phyloP scores from a whole-genome alignment of 129 eudicot genomes.

The Tagetes patula region DNA sequence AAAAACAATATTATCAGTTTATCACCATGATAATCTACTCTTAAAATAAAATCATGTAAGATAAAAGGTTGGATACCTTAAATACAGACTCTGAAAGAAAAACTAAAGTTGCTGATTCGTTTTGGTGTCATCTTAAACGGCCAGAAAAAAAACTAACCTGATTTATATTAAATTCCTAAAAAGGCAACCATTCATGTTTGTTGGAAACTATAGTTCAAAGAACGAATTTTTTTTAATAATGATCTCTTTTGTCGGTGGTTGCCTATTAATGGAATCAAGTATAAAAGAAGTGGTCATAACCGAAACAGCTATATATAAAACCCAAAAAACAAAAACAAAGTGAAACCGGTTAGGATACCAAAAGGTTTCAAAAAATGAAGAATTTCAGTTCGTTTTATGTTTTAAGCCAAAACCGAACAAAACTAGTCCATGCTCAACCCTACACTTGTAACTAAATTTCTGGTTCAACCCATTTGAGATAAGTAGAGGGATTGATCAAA shows the following conservation, averaged over 20 bases:
- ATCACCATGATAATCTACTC: not conserved
- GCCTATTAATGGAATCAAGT: not conserved
- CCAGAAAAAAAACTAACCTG: not conserved
- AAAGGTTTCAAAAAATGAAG: not conserved
- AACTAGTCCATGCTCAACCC: slow-evolving; percentile 1
- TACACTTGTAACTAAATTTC: not conserved
- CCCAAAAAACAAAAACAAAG: not conserved
- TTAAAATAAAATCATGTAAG: not conserved
- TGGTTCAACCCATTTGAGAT: not conserved
- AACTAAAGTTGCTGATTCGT: not conserved
- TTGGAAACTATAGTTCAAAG: not conserved
- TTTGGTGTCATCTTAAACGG: not conserved
- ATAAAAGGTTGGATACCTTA: not conserved
- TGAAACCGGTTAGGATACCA: not conserved
- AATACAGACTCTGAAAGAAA: not conserved
- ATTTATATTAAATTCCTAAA: not conserved
- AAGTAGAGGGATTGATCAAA: not conserved
- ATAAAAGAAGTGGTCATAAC: not conserved
- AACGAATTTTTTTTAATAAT: not conserved
- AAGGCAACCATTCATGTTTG: not conserved
- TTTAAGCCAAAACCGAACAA: not conserved
- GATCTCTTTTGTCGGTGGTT: not conserved
- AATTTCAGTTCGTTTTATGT: not conserved
- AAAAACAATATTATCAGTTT: not conserved
- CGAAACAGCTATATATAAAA: not conserved